Base-by-base conservation (phyloP, 2,329 filamentous ascomycete species). In the Blastomyces parvus region DNA sequence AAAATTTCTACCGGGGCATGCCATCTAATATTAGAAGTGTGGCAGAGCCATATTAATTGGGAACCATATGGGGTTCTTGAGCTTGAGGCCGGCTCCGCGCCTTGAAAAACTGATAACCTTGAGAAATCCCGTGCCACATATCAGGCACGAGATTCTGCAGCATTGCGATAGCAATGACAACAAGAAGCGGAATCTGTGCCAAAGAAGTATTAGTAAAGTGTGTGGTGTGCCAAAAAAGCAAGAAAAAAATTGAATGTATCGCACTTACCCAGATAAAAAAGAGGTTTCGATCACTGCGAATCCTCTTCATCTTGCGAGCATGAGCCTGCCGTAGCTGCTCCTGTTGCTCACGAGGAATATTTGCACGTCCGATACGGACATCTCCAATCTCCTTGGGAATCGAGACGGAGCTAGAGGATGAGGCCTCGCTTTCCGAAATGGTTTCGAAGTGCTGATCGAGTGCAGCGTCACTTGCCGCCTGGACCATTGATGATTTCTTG, bases 251-350 rank as follows among this genome's bases (percentile, higher is more conserved):
- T 9, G 19, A 55, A 8, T 36, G 13, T 36, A 40, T 17, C 22
- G 38, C 55, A 73, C 79, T 74, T 74, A 82, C 80, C 81, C 81
- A 83, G 66, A 83, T 73, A 69, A 81, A 80, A 69, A 81, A 82
- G n/a, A 82, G 72, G 66, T 82, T 82, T 63, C 78, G 74, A 67
- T 83, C 81, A 63, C 76, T 80, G 60, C 73, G 74, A 27, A 82
- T 71, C 33, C 76, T 76, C 70, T 82, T 82, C 71, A 82, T 77
- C 61, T 78, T 77, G 59, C 73, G 75, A 40, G 77, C 77, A 66
- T 81, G 79, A 59, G 79, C 77, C 59, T 75, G 74, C 62, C 78
- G 72, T 30, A 81, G 73, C 65, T 79, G 75, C 65, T 80, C 78
- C 65, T 80, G 77, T 62, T 80, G 77, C 64, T 79, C 76, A 30